Conservation (phyloP, 129 eudicot species). For the Escallonia rubra region DNA sequence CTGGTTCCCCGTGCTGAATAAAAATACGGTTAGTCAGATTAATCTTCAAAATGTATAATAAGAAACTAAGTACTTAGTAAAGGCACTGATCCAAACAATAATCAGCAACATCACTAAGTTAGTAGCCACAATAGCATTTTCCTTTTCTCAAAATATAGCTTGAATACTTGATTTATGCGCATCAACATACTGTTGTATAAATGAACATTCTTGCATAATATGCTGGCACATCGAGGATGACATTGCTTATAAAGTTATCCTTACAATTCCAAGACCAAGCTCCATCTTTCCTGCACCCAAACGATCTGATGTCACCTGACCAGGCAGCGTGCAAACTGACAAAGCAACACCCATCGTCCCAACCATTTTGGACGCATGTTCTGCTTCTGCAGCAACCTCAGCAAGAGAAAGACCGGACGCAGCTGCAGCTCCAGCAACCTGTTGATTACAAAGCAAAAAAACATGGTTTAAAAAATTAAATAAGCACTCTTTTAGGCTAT, state of each 20-base stretch:
- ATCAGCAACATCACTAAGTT: no score
- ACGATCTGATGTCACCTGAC: conserved; percentile 85
- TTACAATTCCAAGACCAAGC: conserved; percentile 98
- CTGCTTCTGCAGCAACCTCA: conserved; percentile 92
- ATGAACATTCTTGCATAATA: not conserved
- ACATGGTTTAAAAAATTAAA: not conserved
- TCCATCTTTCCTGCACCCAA: conserved; percentile 98
- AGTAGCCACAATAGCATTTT: no score
- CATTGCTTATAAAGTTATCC: conserved; percentile 16
- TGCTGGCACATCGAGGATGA: not conserved
- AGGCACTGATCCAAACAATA: not conserved
- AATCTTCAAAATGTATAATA: not conserved
- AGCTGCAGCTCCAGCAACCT: conserved; percentile 99
- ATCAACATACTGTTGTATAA: no score
- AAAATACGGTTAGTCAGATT: conserved; percentile 5
- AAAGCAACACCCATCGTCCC: conserved; percentile 99
- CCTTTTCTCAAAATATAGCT: no score
- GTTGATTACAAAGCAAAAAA: conserved; percentile 14
- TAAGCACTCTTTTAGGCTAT: not conserved
- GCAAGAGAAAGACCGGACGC: conserved; percentile 75
- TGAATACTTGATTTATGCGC: no score
- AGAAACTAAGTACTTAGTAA: not conserved
- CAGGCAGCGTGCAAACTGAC: conserved; percentile 93
- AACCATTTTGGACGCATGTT: conserved; percentile 75
- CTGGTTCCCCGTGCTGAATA: conserved; percentile 96